phyloP scores from a whole-genome alignment of 2,329 filamentous ascomycete genomes.

The Capronia americana region DNA sequence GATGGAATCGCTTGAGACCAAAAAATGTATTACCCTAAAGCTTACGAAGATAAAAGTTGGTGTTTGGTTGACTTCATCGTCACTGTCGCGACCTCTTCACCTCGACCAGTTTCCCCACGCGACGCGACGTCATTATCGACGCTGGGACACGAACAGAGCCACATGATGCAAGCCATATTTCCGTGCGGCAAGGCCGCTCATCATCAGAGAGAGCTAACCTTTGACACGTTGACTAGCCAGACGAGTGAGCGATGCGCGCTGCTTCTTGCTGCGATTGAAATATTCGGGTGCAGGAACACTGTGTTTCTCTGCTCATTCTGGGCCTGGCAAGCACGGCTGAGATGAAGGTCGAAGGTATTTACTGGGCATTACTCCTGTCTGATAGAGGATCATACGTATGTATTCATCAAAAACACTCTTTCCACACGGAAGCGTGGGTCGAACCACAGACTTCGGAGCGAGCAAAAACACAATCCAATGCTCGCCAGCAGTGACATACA shows the following conservation, averaged over 20 bases:
- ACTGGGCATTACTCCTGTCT: neutral
- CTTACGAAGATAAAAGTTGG: neutral
- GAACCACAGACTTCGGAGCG: neutral
- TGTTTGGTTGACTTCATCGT: neutral
- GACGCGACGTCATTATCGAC: constrained; percentile 2
- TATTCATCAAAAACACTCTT: neutral
- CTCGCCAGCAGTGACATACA: neutral
- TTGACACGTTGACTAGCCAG: neutral
- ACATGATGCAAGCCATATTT: constrained; percentile 3
- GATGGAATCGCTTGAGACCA: neutral
- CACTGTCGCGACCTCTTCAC: neutral
- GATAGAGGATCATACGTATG: neutral
- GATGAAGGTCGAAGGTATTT: neutral
- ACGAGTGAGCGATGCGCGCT: neutral
- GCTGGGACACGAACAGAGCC: neutral
- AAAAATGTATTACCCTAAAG: neutral
- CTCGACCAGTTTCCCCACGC: neutral
- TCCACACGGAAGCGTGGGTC: neutral
- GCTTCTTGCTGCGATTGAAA: neutral
- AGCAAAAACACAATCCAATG: neutral
- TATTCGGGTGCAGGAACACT: neutral
- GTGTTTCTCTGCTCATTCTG: neutral
- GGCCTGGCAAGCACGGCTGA: neutral
- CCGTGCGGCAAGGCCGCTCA: neutral
- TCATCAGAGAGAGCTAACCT: neutral